Base-by-base conservation (phyloP, 331 rosid genomes). In the Stylosanthes scabra region DNA sequence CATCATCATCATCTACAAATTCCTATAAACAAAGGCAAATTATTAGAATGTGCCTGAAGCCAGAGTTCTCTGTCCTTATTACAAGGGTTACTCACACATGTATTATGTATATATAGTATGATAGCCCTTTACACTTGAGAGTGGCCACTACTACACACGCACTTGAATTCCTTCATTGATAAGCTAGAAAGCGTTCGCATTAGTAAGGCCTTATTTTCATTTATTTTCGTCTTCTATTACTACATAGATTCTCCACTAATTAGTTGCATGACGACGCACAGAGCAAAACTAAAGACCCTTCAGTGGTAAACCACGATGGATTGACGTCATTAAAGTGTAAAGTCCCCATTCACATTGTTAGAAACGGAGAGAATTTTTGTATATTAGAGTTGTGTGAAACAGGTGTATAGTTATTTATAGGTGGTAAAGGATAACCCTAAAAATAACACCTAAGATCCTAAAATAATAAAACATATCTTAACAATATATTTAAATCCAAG, bases 201-300 rank as follows among this genome's bases (percentile, higher is more conserved):
- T 6, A 39, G 11, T 70, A 3, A 5, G 39, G 10, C 27, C n/a
- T n/a, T n/a, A n/a, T n/a, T n/a, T n/a, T n/a, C n/a, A n/a, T n/a
- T n/a, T n/a, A n/a, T 58, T 9, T 70, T 25, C 45, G 57, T 7
- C 57, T 44, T 70, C 66, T 44, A 20, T 9, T n/a, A n/a, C n/a
- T 25, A 3, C 7, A 56, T 70, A 14, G 52, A 54, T 70, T 55
- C n/a, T 8, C 25, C 5, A 20, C 0, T 11, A 69, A 69, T 8
- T 10, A 68, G n/a, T 4, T 2, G 55, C 20, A 68, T 58, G 68
- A 39, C n/a, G 68, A 72, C 50, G 60, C 39, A 46, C 13, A 72
- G 46, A 72, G 76, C 3, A 5, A 10, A 31, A 31, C 4, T 31
- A 31, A 71, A 46, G 59, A 71, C 56, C 75, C 75, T 42, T 27